A percentile compares a stretch with the other conserved stretches of the same genome.
These are phyloP conservation scores for Cylindrotheca closterium DNA, from an alignment of 108 stramenopile genomes.

Conservation along the genomic window DNA sequence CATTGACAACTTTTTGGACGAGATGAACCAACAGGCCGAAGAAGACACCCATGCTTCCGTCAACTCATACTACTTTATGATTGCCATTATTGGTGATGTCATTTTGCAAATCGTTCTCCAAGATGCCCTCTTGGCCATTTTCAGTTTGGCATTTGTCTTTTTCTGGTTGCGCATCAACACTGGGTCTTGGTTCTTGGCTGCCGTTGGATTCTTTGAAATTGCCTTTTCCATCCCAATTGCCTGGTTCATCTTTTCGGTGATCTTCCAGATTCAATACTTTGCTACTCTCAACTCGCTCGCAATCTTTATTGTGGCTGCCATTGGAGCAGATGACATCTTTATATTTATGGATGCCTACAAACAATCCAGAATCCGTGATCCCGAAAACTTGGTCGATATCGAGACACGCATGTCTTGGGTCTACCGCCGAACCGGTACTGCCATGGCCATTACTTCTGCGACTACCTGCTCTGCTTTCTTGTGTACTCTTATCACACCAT, in stretches of 20 bases:
- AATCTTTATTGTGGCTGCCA: slow-evolving; percentile 56
- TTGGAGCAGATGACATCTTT: slow-evolving; percentile 55
- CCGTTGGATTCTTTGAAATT: slow-evolving; percentile 51
- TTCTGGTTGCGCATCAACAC: slow-evolving; percentile 39
- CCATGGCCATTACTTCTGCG: slow-evolving; percentile 58
- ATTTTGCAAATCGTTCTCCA: slow-evolving; percentile 37
- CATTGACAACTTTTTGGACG: slow-evolving; percentile 33
- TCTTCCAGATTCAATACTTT: slow-evolving; percentile 53
- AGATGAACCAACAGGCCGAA: slow-evolving; percentile 32
- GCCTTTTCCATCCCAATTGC: slow-evolving; percentile 49
- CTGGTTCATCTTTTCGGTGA: slow-evolving; percentile 49
- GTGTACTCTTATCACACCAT: slow-evolving; percentile 47
- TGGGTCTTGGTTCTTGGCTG: slow-evolving; percentile 46
- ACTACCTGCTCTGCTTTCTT: slow-evolving; percentile 60
- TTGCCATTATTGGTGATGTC: slow-evolving; percentile 43
- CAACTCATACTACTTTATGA: slow-evolving; percentile 61
- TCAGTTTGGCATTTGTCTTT: slow-evolving; percentile 45
- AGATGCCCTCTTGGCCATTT: slow-evolving; percentile 40
- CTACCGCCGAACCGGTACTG: slow-evolving; percentile 47
- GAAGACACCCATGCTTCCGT: slow-evolving; percentile 13
- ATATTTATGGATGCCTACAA: slow-evolving; percentile 65
- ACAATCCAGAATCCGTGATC: slow-evolving; percentile 27
- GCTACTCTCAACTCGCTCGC: slow-evolving; percentile 49
- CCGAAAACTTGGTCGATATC: slow-evolving; percentile 28
- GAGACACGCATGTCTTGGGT: slow-evolving; percentile 57